Base-by-base conservation (phyloP, 2,329 filamentous ascomycete species). In the Arthrobotrys megalospora region DNA sequence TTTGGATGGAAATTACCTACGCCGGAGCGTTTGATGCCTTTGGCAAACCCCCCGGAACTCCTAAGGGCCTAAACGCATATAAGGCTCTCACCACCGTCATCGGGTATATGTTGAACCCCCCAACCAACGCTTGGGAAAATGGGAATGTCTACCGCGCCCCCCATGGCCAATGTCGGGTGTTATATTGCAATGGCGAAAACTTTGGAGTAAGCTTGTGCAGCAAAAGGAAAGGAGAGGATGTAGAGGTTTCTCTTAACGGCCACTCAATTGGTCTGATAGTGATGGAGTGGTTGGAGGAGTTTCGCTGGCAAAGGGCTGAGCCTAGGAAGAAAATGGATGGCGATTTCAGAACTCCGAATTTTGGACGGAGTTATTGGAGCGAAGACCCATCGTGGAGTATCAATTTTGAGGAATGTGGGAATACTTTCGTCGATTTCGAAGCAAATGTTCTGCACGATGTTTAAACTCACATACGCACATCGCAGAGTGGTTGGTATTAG, bases 381-480 rank as follows among this genome's bases (percentile, higher is more conserved):
- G 55, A 60, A 19, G 55, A 60, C n/a, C 55, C 55, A 24, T 19
- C n/a, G 1, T 60, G 55, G 55, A 60, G 55, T n/a, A 10, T 60
- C 11, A 60, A 60, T 28, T 24, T 60, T 3, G 55, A 60, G 14
- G 55, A 41, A 8, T 60, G 55, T 16, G 55, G 55, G 19, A 28
- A 28, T n/a, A 43, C 14, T 8, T 10, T 43, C 24, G 36, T 60
- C 36, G 3, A 28, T 3, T 60, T 60, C 12, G 55, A 24, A 14
- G 7, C 11, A 3, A 36, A 43, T n/a, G 55, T 60, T 28, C 11
- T 43, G 4, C 55, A 43, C n/a, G 55, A 60, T n/a, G 19, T 34
- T 11, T 60, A 60, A 60, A 5, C 12, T 16, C 1, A 12, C n/a
- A 6, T 45, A 5, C 12, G 2, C 1, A 12, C n/a, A 6, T 45